These are phyloP conservation scores for Candida gigantensis DNA, from an alignment of 1,139 yeast genomes.

Conservation along the genomic window DNA sequence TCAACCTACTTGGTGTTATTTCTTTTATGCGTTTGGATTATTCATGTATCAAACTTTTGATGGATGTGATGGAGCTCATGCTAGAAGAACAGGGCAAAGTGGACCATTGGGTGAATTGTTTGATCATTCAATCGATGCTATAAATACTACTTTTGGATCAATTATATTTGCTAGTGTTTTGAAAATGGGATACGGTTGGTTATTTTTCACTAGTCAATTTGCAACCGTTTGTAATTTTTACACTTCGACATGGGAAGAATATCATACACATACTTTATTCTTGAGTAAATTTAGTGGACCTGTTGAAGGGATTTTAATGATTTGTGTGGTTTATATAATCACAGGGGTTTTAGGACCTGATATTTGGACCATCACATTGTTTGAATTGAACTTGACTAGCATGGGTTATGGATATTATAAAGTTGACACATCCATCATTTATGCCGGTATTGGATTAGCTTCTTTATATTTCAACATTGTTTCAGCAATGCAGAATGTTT, in stretches of 20 bases:
- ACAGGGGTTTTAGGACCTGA: conserved; percentile 75
- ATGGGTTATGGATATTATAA: conserved; percentile 28
- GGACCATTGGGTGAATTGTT: conserved; percentile 94
- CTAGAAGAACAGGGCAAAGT: conserved; percentile 88
- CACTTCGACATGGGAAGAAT: conserved; percentile 94
- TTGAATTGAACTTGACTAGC: conserved; percentile 35
- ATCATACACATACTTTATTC: conserved; percentile 82
- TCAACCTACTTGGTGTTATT: conserved; percentile 82
- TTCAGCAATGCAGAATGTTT: conserved; percentile 73
- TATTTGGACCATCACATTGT: conserved; percentile 53
- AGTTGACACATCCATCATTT: conserved; percentile 42
- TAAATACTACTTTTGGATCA: conserved; percentile 81
- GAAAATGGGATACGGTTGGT: conserved; percentile 69
- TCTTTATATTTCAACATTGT: conserved; percentile 70
- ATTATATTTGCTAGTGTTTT: conserved; percentile 72
- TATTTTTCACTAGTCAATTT: conserved; percentile 68
- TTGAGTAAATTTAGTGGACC: conserved; percentile 88
- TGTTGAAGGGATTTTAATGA: conserved; percentile 84
- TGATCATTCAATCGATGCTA: conserved; percentile 91
- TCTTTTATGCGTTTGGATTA: conserved; percentile 77
- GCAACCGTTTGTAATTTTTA: conserved; percentile 81
- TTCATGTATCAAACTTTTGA: conserved; percentile 94
- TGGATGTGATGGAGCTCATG: conserved; percentile 95
- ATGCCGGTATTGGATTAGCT: conserved; percentile 51
- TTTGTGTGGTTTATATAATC: conserved; percentile 52